Evolutionary conservation across 768 basidiomycete species (phyloP), one percentile per base, ranked within the genome.

Genomic region (Boletus subcaerulescens): DNA sequence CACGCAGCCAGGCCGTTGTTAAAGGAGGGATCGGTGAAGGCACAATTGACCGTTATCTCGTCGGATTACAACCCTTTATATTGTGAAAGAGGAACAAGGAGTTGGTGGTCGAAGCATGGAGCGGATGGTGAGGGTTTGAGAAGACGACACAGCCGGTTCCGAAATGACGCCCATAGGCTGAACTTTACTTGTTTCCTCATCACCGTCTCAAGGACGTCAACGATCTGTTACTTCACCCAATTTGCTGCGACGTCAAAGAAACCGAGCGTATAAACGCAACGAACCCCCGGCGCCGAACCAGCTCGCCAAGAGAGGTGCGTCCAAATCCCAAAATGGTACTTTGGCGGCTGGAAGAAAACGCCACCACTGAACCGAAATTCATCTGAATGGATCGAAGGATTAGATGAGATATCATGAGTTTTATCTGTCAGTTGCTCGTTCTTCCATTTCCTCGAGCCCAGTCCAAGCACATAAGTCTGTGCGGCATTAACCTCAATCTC

Each of bases 241-340:
- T 29, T 32, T 14, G 52, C 40, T 26, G 47, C 53, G 22, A 35
- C 31, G 11, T 2, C 35, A 10, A 18, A 10, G 26, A 26, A 1
- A 6, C 6, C 24, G 33, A 42, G 26, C 17, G 24, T 22, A 39
- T 15, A 24, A 45, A 44, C 10, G 13, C 11, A 39, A 9, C 24
- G 17, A n/a, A 35, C 17, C 8, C 50, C 22, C 4, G 22, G 22
- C 22, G 7, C n/a, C 50, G 45, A 64, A 45, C 63, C 51, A 50
- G 63, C 24, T 56, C 59, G 24, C 17, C 12, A 6, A 26, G 13
- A 26, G 39, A 24, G 12, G 5, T 11, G 10, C 14, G 10, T 22
- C 11, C 17, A n/a, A 31, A 14, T 9, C 59, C 54, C 26, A 53
- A 54, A 54, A 42, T 9, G 53, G 46, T 15, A n/a, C 45, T 14